Percentiles rank a stretch among this genome's conserved stretches.
These are phyloP conservation scores for Sambucus nigra DNA, from an alignment of 129 eudicot genomes.

Conservation along the genomic window DNA sequence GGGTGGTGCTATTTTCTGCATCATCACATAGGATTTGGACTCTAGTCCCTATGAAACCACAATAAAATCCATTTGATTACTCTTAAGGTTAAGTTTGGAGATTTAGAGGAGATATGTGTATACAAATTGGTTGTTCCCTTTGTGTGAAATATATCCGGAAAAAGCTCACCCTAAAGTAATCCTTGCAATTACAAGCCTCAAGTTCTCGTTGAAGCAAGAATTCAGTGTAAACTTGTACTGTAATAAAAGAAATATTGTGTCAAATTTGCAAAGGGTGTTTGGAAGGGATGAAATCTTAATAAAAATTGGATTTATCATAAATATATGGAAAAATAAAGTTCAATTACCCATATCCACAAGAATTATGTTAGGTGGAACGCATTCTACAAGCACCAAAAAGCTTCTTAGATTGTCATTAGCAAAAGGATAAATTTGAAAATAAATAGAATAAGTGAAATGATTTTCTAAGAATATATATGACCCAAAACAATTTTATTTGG, in stretches of 20 bases:
- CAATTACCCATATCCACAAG: constrained; percentile 86
- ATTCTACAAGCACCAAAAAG: constrained; percentile 45
- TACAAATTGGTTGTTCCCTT: neutral
- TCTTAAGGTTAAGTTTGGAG: neutral
- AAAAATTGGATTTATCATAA: neutral
- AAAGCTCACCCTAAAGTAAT: constrained; percentile 56
- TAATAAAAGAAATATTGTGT: constrained; percentile 18
- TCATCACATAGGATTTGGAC: constrained; percentile 62
- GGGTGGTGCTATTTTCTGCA: too few species aligned
- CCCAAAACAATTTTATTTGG: too few species aligned
- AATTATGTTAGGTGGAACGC: constrained; percentile 88
- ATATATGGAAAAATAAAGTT: neutral
- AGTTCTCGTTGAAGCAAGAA: constrained; percentile 70
- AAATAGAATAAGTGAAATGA: neutral
- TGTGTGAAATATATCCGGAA: neutral
- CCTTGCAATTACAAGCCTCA: constrained; percentile 35
- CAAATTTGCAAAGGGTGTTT: neutral
- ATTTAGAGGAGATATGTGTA: too few species aligned
- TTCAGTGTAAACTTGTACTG: constrained; percentile 61
- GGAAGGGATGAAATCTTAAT: neutral
- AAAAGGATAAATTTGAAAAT: neutral
- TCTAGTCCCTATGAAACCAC: constrained; percentile 35
- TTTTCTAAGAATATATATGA: too few species aligned
- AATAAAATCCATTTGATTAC: neutral
- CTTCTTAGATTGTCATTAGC: constrained; percentile 11